These are phyloP conservation scores for Erodium texanum DNA, from an alignment of 441 rosid species.

Conservation along the genomic window DNA sequence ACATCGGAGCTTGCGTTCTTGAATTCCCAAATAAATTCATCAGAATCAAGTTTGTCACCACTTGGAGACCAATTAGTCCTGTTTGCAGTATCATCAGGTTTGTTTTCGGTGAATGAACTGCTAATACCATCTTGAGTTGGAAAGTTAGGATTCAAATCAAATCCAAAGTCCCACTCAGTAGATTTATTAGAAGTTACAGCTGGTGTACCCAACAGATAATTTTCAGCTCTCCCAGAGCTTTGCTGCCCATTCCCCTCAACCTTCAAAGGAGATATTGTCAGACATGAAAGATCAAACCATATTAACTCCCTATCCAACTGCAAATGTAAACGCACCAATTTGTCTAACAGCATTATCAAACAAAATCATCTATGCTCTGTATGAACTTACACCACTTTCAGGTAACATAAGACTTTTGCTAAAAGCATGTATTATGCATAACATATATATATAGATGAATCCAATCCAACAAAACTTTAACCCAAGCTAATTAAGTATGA, in stretches of 20 bases:
- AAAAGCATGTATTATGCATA: not conserved
- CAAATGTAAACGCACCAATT: not conserved
- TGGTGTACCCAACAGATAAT: conserved; percentile 13
- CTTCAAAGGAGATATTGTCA: conserved; percentile 27
- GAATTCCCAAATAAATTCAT: conserved; percentile 36
- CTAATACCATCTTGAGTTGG: conserved; percentile 11
- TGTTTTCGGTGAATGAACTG: conserved; percentile 19
- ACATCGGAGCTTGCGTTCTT: conserved; percentile 32
- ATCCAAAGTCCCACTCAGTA: conserved; percentile 4
- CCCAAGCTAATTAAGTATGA: conserved; percentile 19
- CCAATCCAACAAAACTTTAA: conserved; percentile 7
- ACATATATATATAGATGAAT: not conserved
- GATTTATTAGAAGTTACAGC: conserved; percentile 6
- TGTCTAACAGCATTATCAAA: not conserved
- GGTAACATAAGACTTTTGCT: not conserved
- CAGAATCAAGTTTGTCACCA: conserved; percentile 22
- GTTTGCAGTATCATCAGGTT: conserved; percentile 21
- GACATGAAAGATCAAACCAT: conserved; percentile 13
- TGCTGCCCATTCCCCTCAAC: conserved; percentile 22
- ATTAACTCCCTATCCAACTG: conserved; percentile 10
- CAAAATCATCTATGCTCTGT: not conserved
- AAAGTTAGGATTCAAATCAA: conserved; percentile 17
- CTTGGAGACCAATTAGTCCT: conserved; percentile 20
- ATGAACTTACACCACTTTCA: not conserved
- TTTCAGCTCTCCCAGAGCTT: conserved; percentile 12